Conservation (phyloP, 2,329 filamentous ascomycete genomes). For the Microascus cirrosus region DNA sequence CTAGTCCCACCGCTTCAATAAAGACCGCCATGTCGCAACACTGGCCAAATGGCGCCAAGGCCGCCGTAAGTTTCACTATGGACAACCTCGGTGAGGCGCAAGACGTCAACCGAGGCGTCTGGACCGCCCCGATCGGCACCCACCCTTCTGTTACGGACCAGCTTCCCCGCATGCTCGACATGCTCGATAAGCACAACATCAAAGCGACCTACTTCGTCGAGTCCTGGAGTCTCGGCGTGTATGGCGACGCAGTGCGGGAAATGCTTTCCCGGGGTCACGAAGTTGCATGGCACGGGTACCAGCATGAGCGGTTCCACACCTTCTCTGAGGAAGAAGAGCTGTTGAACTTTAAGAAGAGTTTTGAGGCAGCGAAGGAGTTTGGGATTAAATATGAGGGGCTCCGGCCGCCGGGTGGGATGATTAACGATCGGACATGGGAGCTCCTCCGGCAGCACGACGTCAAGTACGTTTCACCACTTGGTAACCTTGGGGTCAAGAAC, state of each 20-base stretch:
- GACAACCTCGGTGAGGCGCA: slow-evolving; percentile 21
- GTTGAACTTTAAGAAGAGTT: slow-evolving; percentile 14
- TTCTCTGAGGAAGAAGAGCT: slow-evolving; percentile 10
- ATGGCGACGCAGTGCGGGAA: slow-evolving; percentile 10
- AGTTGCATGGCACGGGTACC: slow-evolving; percentile 18
- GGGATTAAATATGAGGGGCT: slow-evolving; percentile 14
- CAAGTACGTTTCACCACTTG: slow-evolving; percentile 15
- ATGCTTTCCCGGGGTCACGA: slow-evolving; percentile 13
- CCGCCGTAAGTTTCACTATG: slow-evolving; percentile 18
- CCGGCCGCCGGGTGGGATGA: slow-evolving; percentile 14
- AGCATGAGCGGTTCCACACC: slow-evolving; percentile 15
- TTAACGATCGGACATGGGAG: slow-evolving; percentile 14
- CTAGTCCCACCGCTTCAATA: neutral
- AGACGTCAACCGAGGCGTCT: slow-evolving; percentile 13
- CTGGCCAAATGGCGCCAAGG: slow-evolving; percentile 14
- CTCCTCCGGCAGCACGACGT: slow-evolving; percentile 11
- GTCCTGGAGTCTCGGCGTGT: slow-evolving; percentile 17
- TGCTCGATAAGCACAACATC: slow-evolving; percentile 11
- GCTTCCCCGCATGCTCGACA: slow-evolving; percentile 16
- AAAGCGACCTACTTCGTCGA: slow-evolving; percentile 18
- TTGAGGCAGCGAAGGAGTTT: slow-evolving; percentile 6
- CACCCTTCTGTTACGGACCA: slow-evolving; percentile 13
- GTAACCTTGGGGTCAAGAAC: slow-evolving; percentile 9
- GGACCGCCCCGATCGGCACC: slow-evolving; percentile 13
- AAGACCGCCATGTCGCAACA: neutral